Conservation (phyloP, 1,284 basidiomycete species). For the Pholiota adiposa region DNA sequence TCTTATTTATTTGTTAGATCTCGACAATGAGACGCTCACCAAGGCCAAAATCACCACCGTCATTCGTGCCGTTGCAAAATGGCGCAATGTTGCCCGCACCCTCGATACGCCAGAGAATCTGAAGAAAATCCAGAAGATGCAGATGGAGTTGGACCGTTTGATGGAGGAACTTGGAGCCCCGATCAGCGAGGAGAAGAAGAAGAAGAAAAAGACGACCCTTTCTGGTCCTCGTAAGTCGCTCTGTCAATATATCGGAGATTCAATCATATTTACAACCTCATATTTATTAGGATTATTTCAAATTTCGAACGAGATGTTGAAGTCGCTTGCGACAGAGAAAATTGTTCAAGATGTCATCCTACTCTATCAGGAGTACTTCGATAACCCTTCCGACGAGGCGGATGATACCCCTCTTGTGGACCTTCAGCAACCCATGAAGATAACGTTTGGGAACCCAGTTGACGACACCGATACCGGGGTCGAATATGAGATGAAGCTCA, state of each 20-base stretch:
- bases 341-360: neutral
- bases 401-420: conserved; percentile 11
- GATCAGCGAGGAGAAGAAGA: neutral
- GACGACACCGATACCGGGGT: conserved; percentile 25
- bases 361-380: conserved; percentile 1
- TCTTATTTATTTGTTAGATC: neutral
- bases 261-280: no score
- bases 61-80: conserved; percentile 17
- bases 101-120: conserved; percentile 10
- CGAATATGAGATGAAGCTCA: conserved; percentile 26
- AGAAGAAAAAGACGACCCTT: neutral
- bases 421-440: neutral
- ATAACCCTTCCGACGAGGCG: neutral
- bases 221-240: neutral
- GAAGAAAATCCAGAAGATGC: conserved; percentile 18
- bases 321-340: neutral
- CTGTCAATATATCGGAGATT: no score
- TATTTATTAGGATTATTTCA: neutral
- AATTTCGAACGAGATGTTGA: neutral
- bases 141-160: conserved; percentile 20
- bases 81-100: conserved; percentile 20
- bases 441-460: neutral
- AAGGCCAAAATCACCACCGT: neutral
- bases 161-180: conserved; percentile 21
- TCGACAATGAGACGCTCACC: neutral